Conservation (phyloP, 495 filamentous ascomycete species). For the Penicillium ochrochloron region DNA sequence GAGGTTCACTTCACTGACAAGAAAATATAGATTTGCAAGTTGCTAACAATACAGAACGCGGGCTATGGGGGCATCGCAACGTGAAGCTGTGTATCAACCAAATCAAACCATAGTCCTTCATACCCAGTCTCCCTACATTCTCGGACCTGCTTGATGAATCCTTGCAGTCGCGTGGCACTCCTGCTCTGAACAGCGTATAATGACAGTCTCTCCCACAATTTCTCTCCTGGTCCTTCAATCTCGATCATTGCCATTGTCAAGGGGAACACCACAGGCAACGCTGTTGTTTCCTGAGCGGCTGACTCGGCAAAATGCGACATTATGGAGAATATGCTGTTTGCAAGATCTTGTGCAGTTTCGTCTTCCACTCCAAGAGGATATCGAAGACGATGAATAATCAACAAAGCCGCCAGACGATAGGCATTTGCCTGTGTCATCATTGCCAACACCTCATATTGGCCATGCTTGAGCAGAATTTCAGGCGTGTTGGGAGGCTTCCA, state of each 20-base stretch:
- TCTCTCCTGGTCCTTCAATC: conserved; percentile 30
- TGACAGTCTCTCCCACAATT: conserved; percentile 27
- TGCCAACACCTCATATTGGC: conserved; percentile 29
- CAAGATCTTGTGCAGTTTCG: conserved; percentile 23
- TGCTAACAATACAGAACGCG: neutral
- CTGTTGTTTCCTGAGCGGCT: conserved; percentile 20
- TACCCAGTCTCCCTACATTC: conserved; percentile 25
- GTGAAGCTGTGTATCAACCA: conserved; percentile 34
- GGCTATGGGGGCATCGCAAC: conserved; percentile 33
- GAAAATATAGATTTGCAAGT: neutral
- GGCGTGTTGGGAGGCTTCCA: conserved; percentile 31
- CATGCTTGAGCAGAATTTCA: conserved; percentile 24
- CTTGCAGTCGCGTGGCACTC: conserved; percentile 29
- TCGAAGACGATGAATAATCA: conserved; percentile 41
- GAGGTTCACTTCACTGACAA: neutral
- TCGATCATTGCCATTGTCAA: conserved; percentile 37
- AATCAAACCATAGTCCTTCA: conserved; percentile 35
- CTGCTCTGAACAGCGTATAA: conserved; percentile 29
- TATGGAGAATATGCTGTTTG: conserved; percentile 34
- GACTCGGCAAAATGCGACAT: conserved; percentile 29
- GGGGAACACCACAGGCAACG: conserved; percentile 34
- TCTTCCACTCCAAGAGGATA: conserved; percentile 35
- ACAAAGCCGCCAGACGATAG: conserved; percentile 37
- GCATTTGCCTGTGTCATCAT: conserved; percentile 41
- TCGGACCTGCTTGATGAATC: conserved; percentile 32